These are phyloP conservation scores for Termitomyces sp. DNA, from an alignment of 768 basidiomycete species.

Conservation along the genomic window DNA sequence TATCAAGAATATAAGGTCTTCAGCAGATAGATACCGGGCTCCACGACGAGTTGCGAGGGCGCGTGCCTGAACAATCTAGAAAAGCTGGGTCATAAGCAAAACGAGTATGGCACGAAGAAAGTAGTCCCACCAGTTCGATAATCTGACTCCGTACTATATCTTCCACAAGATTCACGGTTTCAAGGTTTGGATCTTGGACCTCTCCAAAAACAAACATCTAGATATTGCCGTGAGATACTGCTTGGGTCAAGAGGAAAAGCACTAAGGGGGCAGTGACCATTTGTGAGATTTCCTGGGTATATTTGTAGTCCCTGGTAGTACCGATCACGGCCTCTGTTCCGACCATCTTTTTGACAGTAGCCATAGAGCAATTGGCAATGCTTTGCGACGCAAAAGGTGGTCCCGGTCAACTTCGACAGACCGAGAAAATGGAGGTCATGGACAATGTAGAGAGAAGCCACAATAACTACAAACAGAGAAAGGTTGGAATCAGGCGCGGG, in stretches of 20 bases:
- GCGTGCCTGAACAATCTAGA: conserved; percentile 84
- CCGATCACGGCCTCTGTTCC: conserved; percentile 10
- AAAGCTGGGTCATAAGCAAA: background rate
- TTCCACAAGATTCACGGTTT: conserved; percentile 91
- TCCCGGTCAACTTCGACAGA: background rate
- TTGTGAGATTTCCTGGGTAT: conserved; percentile 87
- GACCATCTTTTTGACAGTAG: conserved; percentile 8
- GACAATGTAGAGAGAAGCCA: background rate
- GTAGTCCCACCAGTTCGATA: conserved; percentile 69
- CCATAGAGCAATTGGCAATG: conserved; percentile 5
- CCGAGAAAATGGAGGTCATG: background rate
- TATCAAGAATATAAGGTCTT: conserved; percentile 96
- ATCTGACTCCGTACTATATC: conserved; percentile 90
- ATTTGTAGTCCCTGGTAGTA: conserved; percentile 66
- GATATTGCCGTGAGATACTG: background rate
- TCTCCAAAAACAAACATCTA: conserved; percentile 98
- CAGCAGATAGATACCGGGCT: conserved; percentile 81
- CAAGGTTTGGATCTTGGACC: conserved; percentile 82
- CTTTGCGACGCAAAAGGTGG: background rate
- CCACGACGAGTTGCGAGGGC: conserved; percentile 76
- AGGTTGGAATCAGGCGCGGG: too few species aligned
- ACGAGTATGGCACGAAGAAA: conserved; percentile 1
- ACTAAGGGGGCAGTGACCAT: conserved; percentile 50
- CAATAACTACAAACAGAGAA: background rate
- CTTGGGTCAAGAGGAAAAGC: background rate